Conservation (phyloP, 75 land plant species). For the Pseudotsuga menziesii region DNA sequence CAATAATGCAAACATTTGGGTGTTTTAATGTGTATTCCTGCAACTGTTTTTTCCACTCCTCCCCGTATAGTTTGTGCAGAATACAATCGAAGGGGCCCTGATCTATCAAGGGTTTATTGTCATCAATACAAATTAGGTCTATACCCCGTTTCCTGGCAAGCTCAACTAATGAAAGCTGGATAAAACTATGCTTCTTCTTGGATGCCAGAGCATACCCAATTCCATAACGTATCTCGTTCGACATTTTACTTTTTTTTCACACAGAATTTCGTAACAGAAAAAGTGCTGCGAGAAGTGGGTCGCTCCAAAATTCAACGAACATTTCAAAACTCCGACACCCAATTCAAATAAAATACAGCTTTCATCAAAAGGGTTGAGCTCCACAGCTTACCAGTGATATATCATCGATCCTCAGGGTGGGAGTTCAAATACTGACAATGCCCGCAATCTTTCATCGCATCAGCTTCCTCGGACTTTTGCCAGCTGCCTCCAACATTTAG, state of each 20-base stretch:
- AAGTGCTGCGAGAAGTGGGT: too few species aligned
- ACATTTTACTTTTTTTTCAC: not conserved
- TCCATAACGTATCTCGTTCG: conserved; percentile 16
- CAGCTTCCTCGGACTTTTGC: too few species aligned
- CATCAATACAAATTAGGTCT: conserved; percentile 63
- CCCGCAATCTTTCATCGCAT: too few species aligned
- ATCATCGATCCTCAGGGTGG: too few species aligned
- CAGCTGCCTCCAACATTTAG: too few species aligned
- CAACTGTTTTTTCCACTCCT: conserved; percentile 56
- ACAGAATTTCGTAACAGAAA: too few species aligned
- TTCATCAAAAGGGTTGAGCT: too few species aligned
- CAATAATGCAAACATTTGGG: conserved; percentile 54
- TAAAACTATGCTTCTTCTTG: conserved; percentile 73
- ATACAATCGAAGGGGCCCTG: conserved; percentile 93
- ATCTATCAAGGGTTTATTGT: conserved; percentile 34
- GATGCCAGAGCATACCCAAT: conserved; percentile 78
- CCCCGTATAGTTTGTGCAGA: conserved; percentile 76
- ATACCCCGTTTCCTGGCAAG: conserved; percentile 59
- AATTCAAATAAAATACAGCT: too few species aligned
- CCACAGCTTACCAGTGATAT: too few species aligned
- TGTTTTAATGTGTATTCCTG: conserved; percentile 25
- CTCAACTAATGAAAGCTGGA: conserved; percentile 46
- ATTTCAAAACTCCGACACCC: too few species aligned
- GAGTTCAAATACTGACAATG: too few species aligned
- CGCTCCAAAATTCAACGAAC: too few species aligned